Evolutionary conservation across 2,329 filamentous ascomycete genomes (phyloP).

Genomic region (Epichloe bromicola): DNA sequence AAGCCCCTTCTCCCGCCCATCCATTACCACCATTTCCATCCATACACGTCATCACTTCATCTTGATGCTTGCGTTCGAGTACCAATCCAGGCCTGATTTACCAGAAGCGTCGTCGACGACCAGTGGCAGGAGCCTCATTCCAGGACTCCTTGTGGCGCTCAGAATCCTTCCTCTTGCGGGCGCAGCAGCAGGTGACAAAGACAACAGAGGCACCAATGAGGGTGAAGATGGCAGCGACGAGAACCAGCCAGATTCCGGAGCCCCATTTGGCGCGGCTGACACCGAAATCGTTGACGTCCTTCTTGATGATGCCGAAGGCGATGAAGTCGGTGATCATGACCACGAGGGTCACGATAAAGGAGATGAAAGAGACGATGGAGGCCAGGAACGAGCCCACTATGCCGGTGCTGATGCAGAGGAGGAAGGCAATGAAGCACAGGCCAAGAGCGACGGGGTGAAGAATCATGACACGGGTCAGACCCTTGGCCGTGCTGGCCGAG

Average conservation of each 20-base stretch:
- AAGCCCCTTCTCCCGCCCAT: too few species aligned
- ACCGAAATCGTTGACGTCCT: conserved; percentile 38
- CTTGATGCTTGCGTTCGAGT: neutral
- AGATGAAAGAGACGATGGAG: conserved; percentile 34
- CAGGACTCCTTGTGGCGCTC: conserved; percentile 14
- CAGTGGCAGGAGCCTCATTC: conserved; percentile 6
- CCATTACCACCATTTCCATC: too few species aligned
- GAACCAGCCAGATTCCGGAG: conserved; percentile 43
- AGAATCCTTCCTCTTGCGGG: conserved; percentile 23
- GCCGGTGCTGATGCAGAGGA: conserved; percentile 39
- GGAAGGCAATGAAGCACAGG: conserved; percentile 45
- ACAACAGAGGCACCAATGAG: conserved; percentile 44
- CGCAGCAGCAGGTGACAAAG: conserved; percentile 48
- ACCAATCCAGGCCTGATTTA: neutral
- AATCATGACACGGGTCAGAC: conserved; percentile 45
- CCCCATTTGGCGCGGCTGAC: conserved; percentile 35
- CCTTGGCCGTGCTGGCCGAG: conserved; percentile 30
- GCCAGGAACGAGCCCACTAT: conserved; percentile 39
- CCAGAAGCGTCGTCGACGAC: conserved; percentile 10
- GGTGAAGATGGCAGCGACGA: conserved; percentile 41
- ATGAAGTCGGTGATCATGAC: conserved; percentile 44
- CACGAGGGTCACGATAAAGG: conserved; percentile 37
- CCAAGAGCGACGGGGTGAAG: conserved; percentile 48
- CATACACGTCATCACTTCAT: neutral
- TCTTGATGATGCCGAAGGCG: conserved; percentile 38